Base-by-base conservation (phyloP, 495 filamentous ascomycete species). In the Aspergillus affinis region DNA sequence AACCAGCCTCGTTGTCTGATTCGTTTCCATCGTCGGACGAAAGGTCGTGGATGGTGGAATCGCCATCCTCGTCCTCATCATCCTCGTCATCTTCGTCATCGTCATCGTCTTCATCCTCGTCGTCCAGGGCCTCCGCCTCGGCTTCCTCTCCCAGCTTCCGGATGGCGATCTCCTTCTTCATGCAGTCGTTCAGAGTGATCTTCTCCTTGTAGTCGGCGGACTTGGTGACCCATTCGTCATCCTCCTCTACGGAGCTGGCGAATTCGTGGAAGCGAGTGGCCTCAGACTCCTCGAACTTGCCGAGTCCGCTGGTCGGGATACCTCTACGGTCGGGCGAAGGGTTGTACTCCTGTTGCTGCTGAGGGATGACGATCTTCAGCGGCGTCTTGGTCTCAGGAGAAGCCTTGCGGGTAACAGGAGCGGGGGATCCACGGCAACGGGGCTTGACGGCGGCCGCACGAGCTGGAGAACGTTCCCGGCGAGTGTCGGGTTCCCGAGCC, bases 1-100 rank as follows among this genome's bases (percentile, higher is more conserved):
- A 97, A 3, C 94, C 94, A 61, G 86, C 86, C 75, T 98, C 94
- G 66, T 96, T 92, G 70, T 98, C 93, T n/a, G 92, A 94, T 64
- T 97, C 91, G 64, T 93, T 93, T 12, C 91, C 91, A 68, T 87
- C 65, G 44, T 66, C 64, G 23, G 79, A 81, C 48, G 74, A 78
- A 59, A 83, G 84, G 54, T 90, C 86, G 59, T 88, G 85, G 48
- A 89, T 83, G 20, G 75, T 79, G 51, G 88, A 90, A 12, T 75
- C 82, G 63, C 87, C 86, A 29, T 85, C 82, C 5, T 81, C 77
- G 10, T 86, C 80, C 18, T 78, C 82, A 19, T 82, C 81, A 17
- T 84, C 77, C 15, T 83, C 81, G 26, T 83, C 80, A 18, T 86
- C 81, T 15, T 86, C 83, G 3, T 86, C 84, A 18, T 86, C 83